Base-by-base conservation (phyloP, 2,329 filamentous ascomycete genomes). In the Cladosporium sp. region DNA sequence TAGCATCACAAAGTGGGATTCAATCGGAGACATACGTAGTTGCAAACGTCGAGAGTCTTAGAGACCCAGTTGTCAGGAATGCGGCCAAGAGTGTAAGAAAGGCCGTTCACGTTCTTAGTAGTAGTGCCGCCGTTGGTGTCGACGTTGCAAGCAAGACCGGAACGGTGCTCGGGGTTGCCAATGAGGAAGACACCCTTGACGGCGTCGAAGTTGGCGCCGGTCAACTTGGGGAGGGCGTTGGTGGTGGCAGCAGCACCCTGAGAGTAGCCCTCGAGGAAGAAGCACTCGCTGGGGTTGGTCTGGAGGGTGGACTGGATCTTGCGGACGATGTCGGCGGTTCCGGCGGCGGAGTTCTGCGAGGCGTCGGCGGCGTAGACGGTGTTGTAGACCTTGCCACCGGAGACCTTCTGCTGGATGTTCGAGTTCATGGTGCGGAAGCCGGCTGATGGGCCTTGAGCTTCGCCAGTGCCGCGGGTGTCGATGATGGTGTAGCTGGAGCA, bases 101-200 rank as follows among this genome's bases (percentile, higher is more conserved):
- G 43, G 5, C 68, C 73, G 12, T 68, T 69, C 15, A 71, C 70
- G 38, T 73, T 67, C 38, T 59, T 63, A 0, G 72, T 74, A 2
- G 72, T 73, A 1, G 64, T 66, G 19, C 71, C 71, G 14, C 70
- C 69, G 14, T 69, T 70, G 55, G 69, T 67, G 58, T 74, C 72
- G 2, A 74, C 72, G 52, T 74, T 74, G 64, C 71, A 73, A 0
- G 63, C 59, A 55, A 74, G 57, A 1, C 73, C 72, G 2, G 61
- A 15, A 58, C 70, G 72, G 57, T 73, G 72, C 14, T 64, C 58
- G 3, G 72, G 71, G 60, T 74, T 54, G 15, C 73, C 73, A 34
- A 74, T 69, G 3, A 75, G 63, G 52, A 73, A 71, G 4, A 75
- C 73, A 19, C 69, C 72, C 61, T 73, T 73, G n/a, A 75, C 70